Evolutionary conservation across 108 stramenopile species (phyloP).

Genomic region (Skeletonema grethae): DNA sequence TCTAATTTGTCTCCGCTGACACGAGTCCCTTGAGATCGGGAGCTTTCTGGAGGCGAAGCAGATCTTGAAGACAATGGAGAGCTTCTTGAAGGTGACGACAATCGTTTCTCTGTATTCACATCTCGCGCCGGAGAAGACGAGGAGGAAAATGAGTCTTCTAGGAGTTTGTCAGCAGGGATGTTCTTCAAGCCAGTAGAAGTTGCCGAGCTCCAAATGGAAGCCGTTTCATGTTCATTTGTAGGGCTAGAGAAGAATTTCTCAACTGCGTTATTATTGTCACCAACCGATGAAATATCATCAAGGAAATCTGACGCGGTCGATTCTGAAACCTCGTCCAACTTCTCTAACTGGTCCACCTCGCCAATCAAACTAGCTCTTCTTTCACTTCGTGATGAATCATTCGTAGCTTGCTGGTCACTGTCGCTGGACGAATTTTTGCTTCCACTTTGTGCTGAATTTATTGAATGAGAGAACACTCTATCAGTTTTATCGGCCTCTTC

Average conservation of each 20-base stretch:
- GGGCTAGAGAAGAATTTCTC: conserved; percentile 13
- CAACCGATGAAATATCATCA: conserved; percentile 17
- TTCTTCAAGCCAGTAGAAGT: neutral
- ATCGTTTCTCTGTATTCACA: neutral
- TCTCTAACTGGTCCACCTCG: conserved; percentile 9
- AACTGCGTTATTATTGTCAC: conserved; percentile 12
- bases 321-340: conserved; percentile 25
- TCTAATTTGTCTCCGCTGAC: neutral
- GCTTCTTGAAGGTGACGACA: neutral
- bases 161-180: neutral
- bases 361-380: conserved; percentile 11
- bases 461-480: neutral
- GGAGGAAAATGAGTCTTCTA: neutral
- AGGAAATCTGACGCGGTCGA: conserved; percentile 24
- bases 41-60: neutral
- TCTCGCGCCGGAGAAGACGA: neutral
- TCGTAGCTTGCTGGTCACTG: neutral
- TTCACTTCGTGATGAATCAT: conserved; percentile 8
- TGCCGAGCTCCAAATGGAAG: conserved; percentile 3
- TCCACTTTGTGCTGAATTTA: neutral
- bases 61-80: neutral
- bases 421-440: conserved; percentile 1
- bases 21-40: neutral
- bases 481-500: neutral
- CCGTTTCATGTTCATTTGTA: neutral